Percentiles rank a stretch among this genome's conserved stretches.
Conservation (phyloP, 2,329 filamentous ascomycete genomes). For the Colletotrichum tropicale region DNA sequence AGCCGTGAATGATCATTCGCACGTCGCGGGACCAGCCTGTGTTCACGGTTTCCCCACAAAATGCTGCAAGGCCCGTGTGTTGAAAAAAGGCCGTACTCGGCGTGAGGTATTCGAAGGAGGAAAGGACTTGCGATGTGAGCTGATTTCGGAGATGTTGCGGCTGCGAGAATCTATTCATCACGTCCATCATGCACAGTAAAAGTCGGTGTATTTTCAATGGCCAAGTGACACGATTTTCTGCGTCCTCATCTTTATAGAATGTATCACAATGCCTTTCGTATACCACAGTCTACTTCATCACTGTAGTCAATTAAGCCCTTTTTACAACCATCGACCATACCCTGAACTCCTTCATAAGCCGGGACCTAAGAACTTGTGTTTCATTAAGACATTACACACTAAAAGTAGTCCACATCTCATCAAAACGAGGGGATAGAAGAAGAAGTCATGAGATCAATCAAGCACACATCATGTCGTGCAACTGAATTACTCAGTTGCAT, state of each 20-base stretch:
- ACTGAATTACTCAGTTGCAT: not conserved
- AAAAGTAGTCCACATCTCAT: not conserved
- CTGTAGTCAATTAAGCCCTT: not conserved
- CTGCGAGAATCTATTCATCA: not conserved
- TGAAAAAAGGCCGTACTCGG: not conserved
- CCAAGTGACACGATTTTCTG: not conserved
- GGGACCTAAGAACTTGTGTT: not conserved
- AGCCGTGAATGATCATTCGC: not conserved
- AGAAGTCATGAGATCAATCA: not conserved
- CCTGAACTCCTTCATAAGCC: not conserved
- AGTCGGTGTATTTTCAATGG: not conserved
- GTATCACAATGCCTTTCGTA: not conserved
- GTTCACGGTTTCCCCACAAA: not conserved
- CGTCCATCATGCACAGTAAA: not conserved
- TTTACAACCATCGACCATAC: not conserved
- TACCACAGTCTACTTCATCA: not conserved
- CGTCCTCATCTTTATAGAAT: not conserved
- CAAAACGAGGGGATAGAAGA: not conserved
- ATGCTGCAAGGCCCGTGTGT: not conserved
- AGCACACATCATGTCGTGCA: not conserved
- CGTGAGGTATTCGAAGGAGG: not conserved
- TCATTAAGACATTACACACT: conserved; percentile 7
- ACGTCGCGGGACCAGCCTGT: not conserved
- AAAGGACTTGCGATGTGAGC: not conserved
- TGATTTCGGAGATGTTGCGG: not conserved